Percentiles rank a stretch among this genome's conserved stretches.
Conservation (phyloP, 1,284 basidiomycete species). For the Trametes sp. region DNA sequence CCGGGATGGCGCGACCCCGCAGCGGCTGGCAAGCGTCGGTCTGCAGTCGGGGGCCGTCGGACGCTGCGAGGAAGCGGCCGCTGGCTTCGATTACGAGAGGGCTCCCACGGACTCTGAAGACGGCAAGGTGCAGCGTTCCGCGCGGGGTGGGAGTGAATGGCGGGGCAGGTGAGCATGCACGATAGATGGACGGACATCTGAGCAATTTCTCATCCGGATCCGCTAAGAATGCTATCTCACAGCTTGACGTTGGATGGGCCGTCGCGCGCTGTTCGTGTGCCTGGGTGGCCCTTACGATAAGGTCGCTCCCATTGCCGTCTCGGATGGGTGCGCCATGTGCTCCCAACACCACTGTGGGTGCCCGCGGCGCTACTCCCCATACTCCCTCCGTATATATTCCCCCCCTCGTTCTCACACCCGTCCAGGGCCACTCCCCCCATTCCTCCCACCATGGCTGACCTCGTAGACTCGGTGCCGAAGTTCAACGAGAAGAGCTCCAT, state of each 20-base stretch:
- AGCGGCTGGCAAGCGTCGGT: not conserved
- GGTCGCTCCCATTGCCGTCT: conserved; percentile 6
- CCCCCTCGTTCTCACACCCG: conserved; percentile 9
- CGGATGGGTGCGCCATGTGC: conserved; percentile 22
- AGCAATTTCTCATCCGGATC: not conserved
- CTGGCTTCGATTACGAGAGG: not conserved
- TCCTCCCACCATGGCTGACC: conserved; percentile 29
- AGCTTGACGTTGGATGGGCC: conserved; percentile 8
- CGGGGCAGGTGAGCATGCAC: conserved; percentile 2
- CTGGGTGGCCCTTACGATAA: conserved; percentile 21
- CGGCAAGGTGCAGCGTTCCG: too few relatives aligned
- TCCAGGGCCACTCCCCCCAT: conserved; percentile 23
- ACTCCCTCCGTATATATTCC: conserved; percentile 22
- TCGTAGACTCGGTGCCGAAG: conserved; percentile 21
- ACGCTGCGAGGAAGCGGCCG: not conserved
- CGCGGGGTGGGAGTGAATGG: conserved; percentile 2
- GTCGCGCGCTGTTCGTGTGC: conserved; percentile 17
- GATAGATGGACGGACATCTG: not conserved
- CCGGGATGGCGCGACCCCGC: not conserved
- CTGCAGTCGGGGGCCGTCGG: not conserved
- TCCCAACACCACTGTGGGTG: conserved; percentile 16
- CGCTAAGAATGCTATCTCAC: conserved; percentile 24
- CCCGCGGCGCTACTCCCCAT: not conserved
- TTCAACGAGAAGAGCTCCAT: conserved; percentile 33
- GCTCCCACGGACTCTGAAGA: conserved; percentile 8